Percentiles rank a stretch among this genome's conserved stretches.
phyloP scores from a whole-genome alignment of 2,329 filamentous ascomycete genomes.

The Colletotrichum tropicicola region DNA sequence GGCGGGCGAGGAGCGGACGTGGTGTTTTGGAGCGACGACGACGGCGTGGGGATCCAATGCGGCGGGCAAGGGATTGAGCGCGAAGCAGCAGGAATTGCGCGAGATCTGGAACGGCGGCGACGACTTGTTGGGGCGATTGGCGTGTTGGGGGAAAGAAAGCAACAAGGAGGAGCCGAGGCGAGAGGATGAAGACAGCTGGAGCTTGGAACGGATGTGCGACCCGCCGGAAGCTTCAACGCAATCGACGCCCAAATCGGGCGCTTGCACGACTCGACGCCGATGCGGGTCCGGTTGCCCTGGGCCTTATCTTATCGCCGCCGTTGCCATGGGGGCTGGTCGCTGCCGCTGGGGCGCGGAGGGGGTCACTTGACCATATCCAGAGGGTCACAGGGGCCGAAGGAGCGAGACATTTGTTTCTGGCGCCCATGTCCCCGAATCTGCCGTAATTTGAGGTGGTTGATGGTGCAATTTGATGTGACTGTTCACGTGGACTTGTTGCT shows the following conservation, averaged over 20 bases:
- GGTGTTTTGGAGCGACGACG: not conserved
- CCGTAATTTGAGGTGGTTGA: conserved; percentile 1
- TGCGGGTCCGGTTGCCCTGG: not conserved
- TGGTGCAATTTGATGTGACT: not conserved
- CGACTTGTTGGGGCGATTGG: not conserved
- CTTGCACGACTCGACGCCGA: conserved; percentile 9
- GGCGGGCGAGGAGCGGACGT: not conserved
- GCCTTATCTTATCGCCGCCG: conserved; percentile 9
- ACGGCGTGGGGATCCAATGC: not conserved
- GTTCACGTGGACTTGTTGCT: too few relatives aligned
- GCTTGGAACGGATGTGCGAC: conserved; percentile 6
- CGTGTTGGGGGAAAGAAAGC: not conserved
- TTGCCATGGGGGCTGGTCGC: conserved; percentile 1
- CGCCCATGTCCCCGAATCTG: not conserved
- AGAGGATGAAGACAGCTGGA: conserved; percentile 20
- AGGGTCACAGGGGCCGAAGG: conserved; percentile 7
- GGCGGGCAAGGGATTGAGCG: not conserved
- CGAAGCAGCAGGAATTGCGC: not conserved
- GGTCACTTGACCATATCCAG: conserved; percentile 20
- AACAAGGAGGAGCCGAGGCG: too few relatives aligned
- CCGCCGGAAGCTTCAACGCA: conserved; percentile 11
- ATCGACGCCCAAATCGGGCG: not conserved
- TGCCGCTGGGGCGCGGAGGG: not conserved
- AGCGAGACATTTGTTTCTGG: not conserved
- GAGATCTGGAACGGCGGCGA: not conserved